Percentiles rank a stretch among this genome's conserved stretches.
Evolutionary conservation across 2,329 filamentous ascomycete genomes (phyloP).

Genomic region (Aspergillus sp.): DNA sequence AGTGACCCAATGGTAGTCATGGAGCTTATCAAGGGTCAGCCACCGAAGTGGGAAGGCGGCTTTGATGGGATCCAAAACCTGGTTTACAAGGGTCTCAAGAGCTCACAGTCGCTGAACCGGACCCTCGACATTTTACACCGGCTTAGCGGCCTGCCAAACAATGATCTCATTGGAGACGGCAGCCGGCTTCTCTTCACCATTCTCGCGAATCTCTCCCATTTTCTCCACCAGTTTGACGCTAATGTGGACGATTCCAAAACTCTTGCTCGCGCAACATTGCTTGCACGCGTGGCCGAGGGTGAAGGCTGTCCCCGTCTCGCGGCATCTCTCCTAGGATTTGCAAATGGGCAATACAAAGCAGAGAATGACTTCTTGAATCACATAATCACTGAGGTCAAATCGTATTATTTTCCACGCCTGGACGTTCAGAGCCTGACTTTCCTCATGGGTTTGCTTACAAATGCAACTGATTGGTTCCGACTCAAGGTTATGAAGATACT

Average conservation of each 20-base stretch:
- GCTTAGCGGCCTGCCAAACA: conserved; percentile 75
- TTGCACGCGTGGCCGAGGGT: conserved; percentile 70
- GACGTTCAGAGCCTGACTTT: conserved; percentile 88
- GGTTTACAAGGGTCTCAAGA: conserved; percentile 88
- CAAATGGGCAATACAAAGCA: conserved; percentile 64
- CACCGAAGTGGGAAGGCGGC: conserved; percentile 80
- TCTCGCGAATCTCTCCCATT: conserved; percentile 88
- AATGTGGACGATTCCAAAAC: conserved; percentile 56
- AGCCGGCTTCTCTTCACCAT: conserved; percentile 79
- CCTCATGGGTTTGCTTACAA: conserved; percentile 86
- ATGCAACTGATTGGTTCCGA: conserved; percentile 85
- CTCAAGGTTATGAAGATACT: conserved; percentile 90
- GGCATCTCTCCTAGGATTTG: conserved; percentile 68
- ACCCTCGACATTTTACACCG: conserved; percentile 77
- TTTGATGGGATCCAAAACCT: conserved; percentile 86
- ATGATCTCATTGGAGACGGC: conserved; percentile 77
- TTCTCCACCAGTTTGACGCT: conserved; percentile 76
- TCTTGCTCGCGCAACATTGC: conserved; percentile 64
- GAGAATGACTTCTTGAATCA: conserved; percentile 75
- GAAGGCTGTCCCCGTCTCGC: conserved; percentile 69
- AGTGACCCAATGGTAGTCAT: conserved; percentile 66
- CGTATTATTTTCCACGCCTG: conserved; percentile 75
- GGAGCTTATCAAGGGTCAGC: conserved; percentile 74
- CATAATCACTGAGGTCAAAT: conserved; percentile 70
- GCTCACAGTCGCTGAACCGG: conserved; percentile 75